Evolutionary conservation across 345 rosid species (phyloP).

Genomic region (Fremontodendron californicum): DNA sequence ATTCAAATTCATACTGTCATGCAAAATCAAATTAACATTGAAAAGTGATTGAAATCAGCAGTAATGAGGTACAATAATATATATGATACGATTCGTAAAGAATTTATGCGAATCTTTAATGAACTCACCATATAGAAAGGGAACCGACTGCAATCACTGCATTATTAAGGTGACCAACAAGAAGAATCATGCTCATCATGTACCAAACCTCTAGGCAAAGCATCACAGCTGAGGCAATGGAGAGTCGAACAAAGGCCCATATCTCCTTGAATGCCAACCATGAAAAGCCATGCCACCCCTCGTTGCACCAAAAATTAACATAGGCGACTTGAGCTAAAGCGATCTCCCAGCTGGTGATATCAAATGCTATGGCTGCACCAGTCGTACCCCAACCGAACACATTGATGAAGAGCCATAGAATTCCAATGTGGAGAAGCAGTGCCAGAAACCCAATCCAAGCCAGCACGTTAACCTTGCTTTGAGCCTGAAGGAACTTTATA

Average conservation of each 20-base stretch:
- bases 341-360: slow-evolving; percentile 47
- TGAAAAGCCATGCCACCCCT: slow-evolving; percentile 66
- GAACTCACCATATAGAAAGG: slow-evolving; percentile 73
- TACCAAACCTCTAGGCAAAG: slow-evolving; percentile 85
- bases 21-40: background rate
- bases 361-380: slow-evolving; percentile 71
- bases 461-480: slow-evolving; percentile 50
- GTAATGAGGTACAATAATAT: background rate
- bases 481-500: slow-evolving; percentile 52
- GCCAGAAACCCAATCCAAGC: slow-evolving; percentile 56
- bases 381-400: slow-evolving; percentile 43
- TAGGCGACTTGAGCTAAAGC: slow-evolving; percentile 46
- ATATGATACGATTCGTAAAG: background rate
- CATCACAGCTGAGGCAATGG: slow-evolving; percentile 78
- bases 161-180: slow-evolving; percentile 57
- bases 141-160: slow-evolving; percentile 74
- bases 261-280: slow-evolving; percentile 59
- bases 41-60: background rate
- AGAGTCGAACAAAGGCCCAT: slow-evolving; percentile 73
- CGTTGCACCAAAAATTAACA: slow-evolving; percentile 53
- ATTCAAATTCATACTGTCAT: slow-evolving; percentile 69
- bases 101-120: background rate
- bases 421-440: slow-evolving; percentile 34
- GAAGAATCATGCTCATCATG: slow-evolving; percentile 72
- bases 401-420: slow-evolving; percentile 47